Evolutionary conservation across 176 grass and related monocot species (phyloP).

Genomic region (Oryza glumipatula): DNA sequence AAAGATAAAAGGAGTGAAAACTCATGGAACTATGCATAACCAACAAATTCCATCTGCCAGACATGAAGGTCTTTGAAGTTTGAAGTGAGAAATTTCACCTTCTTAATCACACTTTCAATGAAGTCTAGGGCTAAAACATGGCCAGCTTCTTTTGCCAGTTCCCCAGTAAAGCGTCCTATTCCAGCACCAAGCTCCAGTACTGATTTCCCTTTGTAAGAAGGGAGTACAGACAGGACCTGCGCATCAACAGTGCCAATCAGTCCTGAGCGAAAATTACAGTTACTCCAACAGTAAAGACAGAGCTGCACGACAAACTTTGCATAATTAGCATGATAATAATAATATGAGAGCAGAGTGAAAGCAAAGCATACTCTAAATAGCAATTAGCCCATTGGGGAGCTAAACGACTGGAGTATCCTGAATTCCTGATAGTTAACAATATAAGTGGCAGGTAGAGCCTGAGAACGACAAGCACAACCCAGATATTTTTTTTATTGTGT

Average conservation of each 20-base stretch:
- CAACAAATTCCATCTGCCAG: neutral
- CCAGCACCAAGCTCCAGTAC: slow-evolving; percentile 91
- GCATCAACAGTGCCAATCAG: slow-evolving; percentile 21
- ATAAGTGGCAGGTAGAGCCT: neutral
- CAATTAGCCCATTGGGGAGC: neutral
- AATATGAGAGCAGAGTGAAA: neutral
- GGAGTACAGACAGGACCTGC: slow-evolving; percentile 85
- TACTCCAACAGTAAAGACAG: neutral
- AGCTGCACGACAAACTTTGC: neutral
- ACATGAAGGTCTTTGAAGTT: neutral
- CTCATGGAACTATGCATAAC: neutral
- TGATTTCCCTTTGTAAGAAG: slow-evolving; percentile 75
- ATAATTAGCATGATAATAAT: neutral
- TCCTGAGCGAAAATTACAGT: slow-evolving; percentile 14
- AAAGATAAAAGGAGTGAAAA: slow-evolving; percentile 14
- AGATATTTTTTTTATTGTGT: slow-evolving; percentile 43
- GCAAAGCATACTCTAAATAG: slow-evolving; percentile 4
- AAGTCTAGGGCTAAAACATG: slow-evolving; percentile 93
- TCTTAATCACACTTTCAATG: slow-evolving; percentile 98
- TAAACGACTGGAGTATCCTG: neutral
- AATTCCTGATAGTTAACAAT: neutral
- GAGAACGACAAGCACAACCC: neutral
- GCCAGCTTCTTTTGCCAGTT: slow-evolving; percentile 83
- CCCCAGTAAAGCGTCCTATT: slow-evolving; percentile 93
- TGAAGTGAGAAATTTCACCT: slow-evolving; percentile 47